A percentile compares a stretch with the other conserved stretches of the same genome.
phyloP scores from a whole-genome alignment of 2,329 filamentous ascomycete species.

The Cercospora canescens region DNA sequence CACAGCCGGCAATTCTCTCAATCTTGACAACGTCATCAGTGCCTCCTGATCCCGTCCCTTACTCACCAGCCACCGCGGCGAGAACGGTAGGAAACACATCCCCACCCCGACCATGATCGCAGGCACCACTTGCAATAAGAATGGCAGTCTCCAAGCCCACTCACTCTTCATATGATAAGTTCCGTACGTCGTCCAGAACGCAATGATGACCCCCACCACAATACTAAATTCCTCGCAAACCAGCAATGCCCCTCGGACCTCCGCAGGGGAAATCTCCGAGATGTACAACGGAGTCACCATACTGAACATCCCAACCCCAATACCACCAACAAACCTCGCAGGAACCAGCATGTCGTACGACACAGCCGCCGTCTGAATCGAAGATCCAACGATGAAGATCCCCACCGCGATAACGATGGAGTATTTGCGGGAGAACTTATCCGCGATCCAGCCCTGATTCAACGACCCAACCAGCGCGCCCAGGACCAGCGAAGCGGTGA shows the following conservation, averaged over 20 bases:
- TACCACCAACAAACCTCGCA: constrained; percentile 35
- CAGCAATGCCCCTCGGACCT: constrained; percentile 44
- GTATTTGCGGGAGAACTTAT: constrained; percentile 47
- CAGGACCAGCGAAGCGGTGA: constrained; percentile 47
- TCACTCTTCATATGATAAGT: constrained; percentile 51
- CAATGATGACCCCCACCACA: constrained; percentile 50
- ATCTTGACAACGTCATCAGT: constrained; percentile 30
- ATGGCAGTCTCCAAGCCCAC: constrained; percentile 51
- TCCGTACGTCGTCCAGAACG: constrained; percentile 58
- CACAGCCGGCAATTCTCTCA: constrained; percentile 43
- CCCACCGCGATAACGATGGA: constrained; percentile 41
- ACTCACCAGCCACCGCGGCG: constrained; percentile 36
- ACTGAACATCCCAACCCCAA: constrained; percentile 36
- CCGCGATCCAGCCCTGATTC: constrained; percentile 39
- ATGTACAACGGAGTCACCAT: constrained; percentile 63
- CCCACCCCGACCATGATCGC: constrained; percentile 34
- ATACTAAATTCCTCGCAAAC: constrained; percentile 52
- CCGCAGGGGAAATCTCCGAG: constrained; percentile 72
- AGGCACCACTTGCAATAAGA: constrained; percentile 48
- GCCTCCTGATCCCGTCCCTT: constrained; percentile 36
- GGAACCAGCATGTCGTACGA: constrained; percentile 35
- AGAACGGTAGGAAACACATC: constrained; percentile 38
- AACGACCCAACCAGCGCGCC: constrained; percentile 41
- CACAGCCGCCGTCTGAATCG: constrained; percentile 38
- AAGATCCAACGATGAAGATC: constrained; percentile 48